Conservation (phyloP, 306 rosid genomes). For the Spatholobus suberectus region DNA sequence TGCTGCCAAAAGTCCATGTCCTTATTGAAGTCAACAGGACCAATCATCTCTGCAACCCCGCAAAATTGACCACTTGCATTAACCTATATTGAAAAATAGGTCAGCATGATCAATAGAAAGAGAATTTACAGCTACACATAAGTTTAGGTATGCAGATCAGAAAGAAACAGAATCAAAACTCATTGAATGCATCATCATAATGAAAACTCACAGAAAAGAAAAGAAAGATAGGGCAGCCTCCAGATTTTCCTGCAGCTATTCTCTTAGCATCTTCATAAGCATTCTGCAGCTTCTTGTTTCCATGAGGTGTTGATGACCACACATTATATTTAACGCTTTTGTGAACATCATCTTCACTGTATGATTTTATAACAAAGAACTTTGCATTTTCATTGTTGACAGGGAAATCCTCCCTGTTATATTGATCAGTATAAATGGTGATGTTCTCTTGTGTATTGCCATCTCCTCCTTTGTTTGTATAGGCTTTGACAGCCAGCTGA, state of each 20-base stretch:
- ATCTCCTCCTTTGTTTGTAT: slow-evolving; percentile 68
- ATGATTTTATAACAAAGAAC: slow-evolving; percentile 88
- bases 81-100: slow-evolving; percentile 58
- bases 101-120: slow-evolving; percentile 26
- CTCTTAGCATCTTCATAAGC: slow-evolving; percentile 82
- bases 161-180: slow-evolving; percentile 2
- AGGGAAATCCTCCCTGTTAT: slow-evolving; percentile 80
- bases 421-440: slow-evolving; percentile 76
- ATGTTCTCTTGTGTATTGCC: slow-evolving; percentile 72
- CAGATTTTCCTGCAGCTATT: slow-evolving; percentile 61
- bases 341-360: slow-evolving; percentile 98
- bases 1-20: slow-evolving; percentile 99
- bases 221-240: slow-evolving; percentile 85
- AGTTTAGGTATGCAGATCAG: not conserved
- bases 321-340: slow-evolving; percentile 92
- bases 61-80: slow-evolving; percentile 98
- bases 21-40: slow-evolving; percentile 85
- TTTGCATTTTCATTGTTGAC: slow-evolving; percentile 69
- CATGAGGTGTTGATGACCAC: slow-evolving; percentile 97
- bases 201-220: slow-evolving; percentile 83
- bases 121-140: not conserved
- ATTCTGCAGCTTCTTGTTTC: slow-evolving; percentile 82
- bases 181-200: not conserved
- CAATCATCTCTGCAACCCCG: slow-evolving; percentile 92
- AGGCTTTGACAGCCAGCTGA: slow-evolving; percentile 72